These are phyloP conservation scores for Cyberlindnera euphorbiiphila DNA, from an alignment of 805 yeast genomes.

Conservation along the genomic window DNA sequence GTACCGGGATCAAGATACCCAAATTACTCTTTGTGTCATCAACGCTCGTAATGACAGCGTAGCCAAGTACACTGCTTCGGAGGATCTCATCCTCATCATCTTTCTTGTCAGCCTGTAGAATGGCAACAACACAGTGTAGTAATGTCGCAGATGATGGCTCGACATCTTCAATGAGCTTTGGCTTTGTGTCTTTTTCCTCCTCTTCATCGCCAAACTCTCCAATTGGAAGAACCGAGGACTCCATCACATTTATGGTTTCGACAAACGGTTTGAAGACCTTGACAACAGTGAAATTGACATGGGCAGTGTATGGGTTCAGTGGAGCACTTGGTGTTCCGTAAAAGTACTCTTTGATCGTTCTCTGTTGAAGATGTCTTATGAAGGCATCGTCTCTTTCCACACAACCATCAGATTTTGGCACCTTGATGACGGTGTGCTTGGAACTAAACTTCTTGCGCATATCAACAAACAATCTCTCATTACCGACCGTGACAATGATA, in stretches of 20 bases:
- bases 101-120: constrained; percentile 46
- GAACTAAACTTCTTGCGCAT: constrained; percentile 47
- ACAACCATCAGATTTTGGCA: constrained; percentile 73
- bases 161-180: constrained; percentile 28
- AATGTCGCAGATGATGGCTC: constrained; percentile 51
- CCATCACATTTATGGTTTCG: constrained; percentile 11
- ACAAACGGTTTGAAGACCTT: constrained; percentile 54
- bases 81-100: constrained; percentile 45
- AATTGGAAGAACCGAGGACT: constrained; percentile 26
- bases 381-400: constrained; percentile 70
- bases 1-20: constrained; percentile 79
- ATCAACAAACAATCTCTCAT: constrained; percentile 65
- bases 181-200: constrained; percentile 27
- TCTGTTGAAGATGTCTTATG: constrained; percentile 68
- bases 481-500: constrained; percentile 66
- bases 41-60: constrained; percentile 50
- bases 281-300: constrained; percentile 60
- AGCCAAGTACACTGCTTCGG: constrained; percentile 69
- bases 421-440: constrained; percentile 43
- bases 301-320: constrained; percentile 82
- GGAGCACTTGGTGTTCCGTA: constrained; percentile 68
- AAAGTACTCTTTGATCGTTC: constrained; percentile 80
- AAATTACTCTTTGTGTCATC: constrained; percentile 71
- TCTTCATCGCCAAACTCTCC: constrained; percentile 27
- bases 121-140: constrained; percentile 74